Percentiles rank a stretch among this genome's conserved stretches.
phyloP scores from a whole-genome alignment of 805 yeast genomes.

The Sungouiella blattae region DNA sequence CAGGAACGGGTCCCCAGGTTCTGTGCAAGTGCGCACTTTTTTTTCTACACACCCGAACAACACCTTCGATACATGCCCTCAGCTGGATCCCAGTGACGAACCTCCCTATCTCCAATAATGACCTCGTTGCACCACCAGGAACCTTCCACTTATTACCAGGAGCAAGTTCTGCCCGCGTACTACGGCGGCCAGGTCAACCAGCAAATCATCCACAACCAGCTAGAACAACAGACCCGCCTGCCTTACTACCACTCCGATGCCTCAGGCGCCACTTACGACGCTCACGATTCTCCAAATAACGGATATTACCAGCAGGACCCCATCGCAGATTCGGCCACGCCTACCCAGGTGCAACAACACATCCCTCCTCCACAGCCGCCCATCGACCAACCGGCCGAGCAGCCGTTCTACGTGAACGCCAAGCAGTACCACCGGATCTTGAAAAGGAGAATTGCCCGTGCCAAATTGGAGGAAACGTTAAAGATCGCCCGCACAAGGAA shows the following conservation, averaged over 20 bases:
- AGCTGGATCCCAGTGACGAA: too few relatives aligned
- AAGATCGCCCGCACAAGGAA: conserved; percentile 86
- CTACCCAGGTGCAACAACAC: conserved; percentile 8
- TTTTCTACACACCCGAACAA: too few relatives aligned
- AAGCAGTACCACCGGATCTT: conserved; percentile 94
- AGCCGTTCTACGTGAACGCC: conserved; percentile 96
- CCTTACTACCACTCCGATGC: conserved; percentile 21
- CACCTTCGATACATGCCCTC: too few relatives aligned
- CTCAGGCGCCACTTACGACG: conserved; percentile 9
- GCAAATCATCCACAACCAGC: conserved; percentile 11
- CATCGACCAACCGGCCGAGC: conserved; percentile 46
- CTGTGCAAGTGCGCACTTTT: too few relatives aligned
- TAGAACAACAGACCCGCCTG: conserved; percentile 15
- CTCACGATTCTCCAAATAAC: conserved; percentile 13
- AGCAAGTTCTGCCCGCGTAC: conserved; percentile 15
- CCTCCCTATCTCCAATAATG: conserved; percentile 12
- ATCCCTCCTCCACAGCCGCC: conserved; percentile 5
- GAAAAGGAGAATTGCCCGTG: conserved; percentile 90
- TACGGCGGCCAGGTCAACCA: conserved; percentile 15
- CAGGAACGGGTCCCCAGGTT: too few relatives aligned
- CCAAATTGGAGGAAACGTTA: conserved; percentile 83
- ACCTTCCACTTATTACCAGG: conserved; percentile 23
- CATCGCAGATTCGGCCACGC: conserved; percentile 10
- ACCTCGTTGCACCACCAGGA: conserved; percentile 19
- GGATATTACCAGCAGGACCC: conserved; percentile 11